Base-by-base conservation (phyloP, 1,139 yeast genomes). In the Geotrichum klebahnii region DNA sequence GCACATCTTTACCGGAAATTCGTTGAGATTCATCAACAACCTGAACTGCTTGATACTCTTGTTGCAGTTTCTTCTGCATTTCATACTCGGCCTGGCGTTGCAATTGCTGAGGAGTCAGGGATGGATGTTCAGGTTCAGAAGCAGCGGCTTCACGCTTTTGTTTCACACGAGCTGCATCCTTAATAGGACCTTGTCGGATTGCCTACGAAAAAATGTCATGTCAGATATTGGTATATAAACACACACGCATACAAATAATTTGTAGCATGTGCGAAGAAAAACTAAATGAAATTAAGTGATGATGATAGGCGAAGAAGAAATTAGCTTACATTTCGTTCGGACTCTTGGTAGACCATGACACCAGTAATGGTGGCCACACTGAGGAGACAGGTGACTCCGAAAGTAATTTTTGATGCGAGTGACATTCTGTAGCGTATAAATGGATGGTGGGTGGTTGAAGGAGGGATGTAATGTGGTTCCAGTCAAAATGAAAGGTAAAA, bases 121-220 rank as follows among this genome's bases (percentile, higher is more conserved):
- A 56, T 3, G 57, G 52, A 38, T 51, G 58, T 12, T 64, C 66
- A 40, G 59, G 59, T 29, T 65, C 66, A 44, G 65, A 58, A 60
- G 71, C 73, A 59, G 75, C 74, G 61, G 66, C 66, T 49, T 68
- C 66, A 28, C 55, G 51, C 63, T 78, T 78, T 48, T 72, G 76
- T 47, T 74, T 70, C 57, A 80, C 66, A 53, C 92, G 70, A 56
- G 75, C 80, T 10, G 87, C 86, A 63, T 85, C 95, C 60, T 81
- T 82, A 61, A 84, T 79, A 8, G 95, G 94, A 1, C 95, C 95
- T 62, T 82, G 88, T 56, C 83, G 80, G 48, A 84, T 72, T 2
- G 85, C 82, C 58, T 62, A 62, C 56, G 6, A 9, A 20, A 10
- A 16, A 26, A 8, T 16, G n/a, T n/a, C n/a, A n/a, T n/a, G n/a